A percentile compares a stretch with the other conserved stretches of the same genome.
phyloP scores from a whole-genome alignment of 495 filamentous ascomycete genomes.

The Penicillium soppii region DNA sequence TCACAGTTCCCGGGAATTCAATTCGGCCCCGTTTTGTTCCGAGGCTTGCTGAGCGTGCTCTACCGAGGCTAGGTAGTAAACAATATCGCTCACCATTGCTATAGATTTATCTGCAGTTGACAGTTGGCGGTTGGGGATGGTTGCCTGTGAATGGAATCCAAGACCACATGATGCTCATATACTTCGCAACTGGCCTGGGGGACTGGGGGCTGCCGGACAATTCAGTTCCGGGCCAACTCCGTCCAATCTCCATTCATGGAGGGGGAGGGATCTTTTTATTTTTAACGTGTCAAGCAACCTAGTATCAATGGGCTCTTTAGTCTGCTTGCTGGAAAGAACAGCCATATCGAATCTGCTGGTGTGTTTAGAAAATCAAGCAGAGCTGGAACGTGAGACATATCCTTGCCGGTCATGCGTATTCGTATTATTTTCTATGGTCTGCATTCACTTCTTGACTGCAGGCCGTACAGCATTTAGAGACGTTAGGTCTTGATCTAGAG shows the following conservation, averaged over 20 bases:
- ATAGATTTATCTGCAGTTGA: background rate
- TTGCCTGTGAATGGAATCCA: constrained; percentile 6
- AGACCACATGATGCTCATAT: constrained; percentile 22
- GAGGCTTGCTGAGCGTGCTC: constrained; percentile 10
- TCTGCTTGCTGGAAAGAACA: background rate
- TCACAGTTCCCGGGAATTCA: constrained; percentile 8
- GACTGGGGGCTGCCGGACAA: constrained; percentile 17
- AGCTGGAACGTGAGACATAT: background rate
- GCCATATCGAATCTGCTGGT: background rate
- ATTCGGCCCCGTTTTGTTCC: constrained; percentile 22
- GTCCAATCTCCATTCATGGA: background rate
- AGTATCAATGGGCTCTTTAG: background rate
- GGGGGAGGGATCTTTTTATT: background rate
- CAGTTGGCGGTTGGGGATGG: background rate
- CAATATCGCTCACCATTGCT: constrained; percentile 4
- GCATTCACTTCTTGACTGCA: constrained; percentile 17
- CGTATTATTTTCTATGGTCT: background rate
- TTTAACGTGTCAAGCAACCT: background rate
- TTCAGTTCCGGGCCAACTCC: constrained; percentile 12
- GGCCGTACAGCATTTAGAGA: constrained; percentile 15
- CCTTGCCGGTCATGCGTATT: constrained; percentile 4
- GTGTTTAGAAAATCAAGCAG: background rate
- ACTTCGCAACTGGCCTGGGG: constrained; percentile 21
- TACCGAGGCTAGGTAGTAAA: constrained; percentile 19
- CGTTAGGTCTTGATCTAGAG: constrained; percentile 9